A percentile compares a stretch with the other conserved stretches of the same genome.
Conservation (phyloP, 2,329 filamentous ascomycete genomes). For the Dactylellina cionopaga region DNA sequence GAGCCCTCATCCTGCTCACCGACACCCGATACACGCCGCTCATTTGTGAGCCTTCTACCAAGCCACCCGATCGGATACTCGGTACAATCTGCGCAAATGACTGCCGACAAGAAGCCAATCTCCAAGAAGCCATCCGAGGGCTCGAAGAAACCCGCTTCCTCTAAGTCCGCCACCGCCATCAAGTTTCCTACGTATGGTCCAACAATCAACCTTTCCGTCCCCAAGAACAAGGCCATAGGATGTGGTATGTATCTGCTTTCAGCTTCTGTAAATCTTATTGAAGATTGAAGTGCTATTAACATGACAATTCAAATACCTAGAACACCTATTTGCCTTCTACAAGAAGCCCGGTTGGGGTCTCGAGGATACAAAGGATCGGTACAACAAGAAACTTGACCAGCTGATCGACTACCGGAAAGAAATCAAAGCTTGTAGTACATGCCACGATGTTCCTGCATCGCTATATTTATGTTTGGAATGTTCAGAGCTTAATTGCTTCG, state of each 20-base stretch:
- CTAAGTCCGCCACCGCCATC: constrained; percentile 9
- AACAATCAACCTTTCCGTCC: constrained; percentile 33
- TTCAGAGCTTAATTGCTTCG: constrained; percentile 53
- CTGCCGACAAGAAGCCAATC: constrained; percentile 22
- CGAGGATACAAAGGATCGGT: constrained; percentile 46
- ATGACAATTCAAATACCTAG: neutral
- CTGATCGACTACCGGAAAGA: constrained; percentile 42
- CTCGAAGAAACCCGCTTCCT: constrained; percentile 13
- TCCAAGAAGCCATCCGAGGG: constrained; percentile 14
- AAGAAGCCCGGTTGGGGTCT: constrained; percentile 47
- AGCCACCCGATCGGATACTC: neutral
- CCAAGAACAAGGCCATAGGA: constrained; percentile 49
- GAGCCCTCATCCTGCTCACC: neutral
- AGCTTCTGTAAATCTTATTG: neutral
- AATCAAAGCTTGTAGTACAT: constrained; percentile 37
- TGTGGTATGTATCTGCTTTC: constrained; percentile 50
- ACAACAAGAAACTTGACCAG: constrained; percentile 50
- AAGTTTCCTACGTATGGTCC: constrained; percentile 41
- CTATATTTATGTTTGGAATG: constrained; percentile 56
- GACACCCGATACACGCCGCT: too few relatives aligned
- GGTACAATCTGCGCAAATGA: constrained; percentile 10
- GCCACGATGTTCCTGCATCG: constrained; percentile 37
- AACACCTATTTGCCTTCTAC: constrained; percentile 45
- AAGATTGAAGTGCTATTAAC: constrained; percentile 1
- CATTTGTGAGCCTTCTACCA: neutral